Evolutionary conservation across 306 rosid species (phyloP).

Genomic region (Vigna hirtella): DNA sequence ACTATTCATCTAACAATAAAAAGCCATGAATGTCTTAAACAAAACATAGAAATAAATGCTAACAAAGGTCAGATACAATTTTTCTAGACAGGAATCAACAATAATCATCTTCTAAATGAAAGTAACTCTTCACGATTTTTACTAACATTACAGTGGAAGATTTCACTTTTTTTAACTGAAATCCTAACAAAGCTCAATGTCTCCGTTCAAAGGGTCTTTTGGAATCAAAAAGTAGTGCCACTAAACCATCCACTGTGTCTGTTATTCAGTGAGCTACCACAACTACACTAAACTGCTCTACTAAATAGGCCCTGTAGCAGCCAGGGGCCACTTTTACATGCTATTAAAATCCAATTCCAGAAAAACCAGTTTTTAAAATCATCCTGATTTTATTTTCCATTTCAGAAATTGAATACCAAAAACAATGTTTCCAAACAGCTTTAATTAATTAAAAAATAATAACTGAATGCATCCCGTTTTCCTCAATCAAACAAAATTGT

Average conservation of each 20-base stretch:
- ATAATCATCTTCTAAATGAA: too few species aligned
- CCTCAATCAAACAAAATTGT: constrained; percentile 31
- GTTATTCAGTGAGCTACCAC: neutral
- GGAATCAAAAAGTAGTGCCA: neutral
- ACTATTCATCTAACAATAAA: neutral
- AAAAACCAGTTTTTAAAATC: constrained; percentile 22
- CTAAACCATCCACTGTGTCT: neutral
- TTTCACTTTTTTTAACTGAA: neutral
- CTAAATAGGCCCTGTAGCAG: neutral
- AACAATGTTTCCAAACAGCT: constrained; percentile 14
- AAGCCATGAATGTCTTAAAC: too few species aligned
- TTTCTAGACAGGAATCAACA: neutral
- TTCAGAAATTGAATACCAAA: constrained; percentile 29
- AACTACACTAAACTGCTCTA: neutral
- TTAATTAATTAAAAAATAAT: neutral
- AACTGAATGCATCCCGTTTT: constrained; percentile 17
- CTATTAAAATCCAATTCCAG: neutral
- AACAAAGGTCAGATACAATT: too few species aligned
- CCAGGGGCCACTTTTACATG: neutral
- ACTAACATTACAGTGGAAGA: neutral
- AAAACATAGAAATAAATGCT: too few species aligned
- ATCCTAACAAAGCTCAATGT: neutral
- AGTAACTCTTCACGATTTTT: too few species aligned
- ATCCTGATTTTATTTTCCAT: constrained; percentile 1
- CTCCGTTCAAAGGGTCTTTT: neutral